These are phyloP conservation scores for Umbelopsis vinacea DNA, from an alignment of 192 early-diverging fungal genomes.

Conservation along the genomic window DNA sequence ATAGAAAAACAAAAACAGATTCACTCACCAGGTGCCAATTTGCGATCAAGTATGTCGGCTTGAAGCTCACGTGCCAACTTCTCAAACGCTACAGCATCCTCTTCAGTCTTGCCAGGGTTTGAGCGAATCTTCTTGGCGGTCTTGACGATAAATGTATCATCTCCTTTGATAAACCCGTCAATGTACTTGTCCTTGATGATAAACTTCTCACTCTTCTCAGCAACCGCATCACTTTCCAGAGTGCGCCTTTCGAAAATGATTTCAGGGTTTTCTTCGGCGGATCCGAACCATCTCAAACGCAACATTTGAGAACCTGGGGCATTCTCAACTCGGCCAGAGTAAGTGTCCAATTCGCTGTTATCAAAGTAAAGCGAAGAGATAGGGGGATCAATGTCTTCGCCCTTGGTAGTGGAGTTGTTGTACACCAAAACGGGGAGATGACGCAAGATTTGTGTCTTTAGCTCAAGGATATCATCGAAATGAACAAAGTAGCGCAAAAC, in stretches of 20 bases:
- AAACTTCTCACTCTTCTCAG: slow-evolving; percentile 92
- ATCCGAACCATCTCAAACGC: slow-evolving; percentile 93
- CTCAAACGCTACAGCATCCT: slow-evolving; percentile 75
- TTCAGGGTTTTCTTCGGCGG: slow-evolving; percentile 28
- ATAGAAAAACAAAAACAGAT: not conserved
- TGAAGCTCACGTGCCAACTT: slow-evolving; percentile 76
- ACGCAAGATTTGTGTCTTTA: slow-evolving; percentile 89
- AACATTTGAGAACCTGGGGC: slow-evolving; percentile 89
- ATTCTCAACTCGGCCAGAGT: slow-evolving; percentile 84
- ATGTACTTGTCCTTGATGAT: slow-evolving; percentile 93
- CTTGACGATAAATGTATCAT: slow-evolving; percentile 69
- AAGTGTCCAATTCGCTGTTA: slow-evolving; percentile 86
- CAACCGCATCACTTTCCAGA: slow-evolving; percentile 83
- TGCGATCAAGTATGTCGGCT: slow-evolving; percentile 64
- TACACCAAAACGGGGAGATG: slow-evolving; percentile 91
- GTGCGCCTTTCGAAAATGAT: slow-evolving; percentile 65
- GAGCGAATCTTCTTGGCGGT: slow-evolving; percentile 78
- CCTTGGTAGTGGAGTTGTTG: slow-evolving; percentile 66
- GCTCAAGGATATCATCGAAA: slow-evolving; percentile 91
- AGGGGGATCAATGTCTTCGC: slow-evolving; percentile 76
- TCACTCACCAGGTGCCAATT: slow-evolving; percentile 70
- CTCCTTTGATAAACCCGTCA: slow-evolving; percentile 83
- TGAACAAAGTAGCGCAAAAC: slow-evolving; percentile 87
- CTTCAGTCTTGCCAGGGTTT: slow-evolving; percentile 68
- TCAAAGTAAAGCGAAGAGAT: slow-evolving; percentile 95